A percentile compares a stretch with the other conserved stretches of the same genome.
These are phyloP conservation scores for Fusarium decemcellulare DNA, from an alignment of 2,329 filamentous ascomycete species.

Conservation along the genomic window DNA sequence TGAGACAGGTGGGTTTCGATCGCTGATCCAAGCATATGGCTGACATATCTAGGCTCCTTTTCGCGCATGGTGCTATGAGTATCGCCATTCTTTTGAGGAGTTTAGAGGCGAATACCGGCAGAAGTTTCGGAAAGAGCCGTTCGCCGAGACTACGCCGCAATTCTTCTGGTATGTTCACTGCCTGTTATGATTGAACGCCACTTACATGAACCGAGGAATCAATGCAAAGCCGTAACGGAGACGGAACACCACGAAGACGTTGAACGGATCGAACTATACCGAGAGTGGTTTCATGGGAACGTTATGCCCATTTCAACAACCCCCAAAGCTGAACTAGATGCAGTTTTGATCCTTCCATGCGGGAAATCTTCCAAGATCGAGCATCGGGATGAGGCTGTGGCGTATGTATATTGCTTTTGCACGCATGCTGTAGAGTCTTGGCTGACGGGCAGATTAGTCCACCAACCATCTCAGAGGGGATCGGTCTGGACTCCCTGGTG, in stretches of 20 bases:
- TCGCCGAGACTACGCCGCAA: slow-evolving; percentile 47
- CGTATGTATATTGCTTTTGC: slow-evolving; percentile 41
- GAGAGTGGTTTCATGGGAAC: slow-evolving; percentile 50
- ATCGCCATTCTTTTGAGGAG: slow-evolving; percentile 47
- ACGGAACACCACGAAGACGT: slow-evolving; percentile 22
- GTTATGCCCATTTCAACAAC: slow-evolving; percentile 40
- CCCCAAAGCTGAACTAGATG: slow-evolving; percentile 32
- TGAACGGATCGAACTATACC: slow-evolving; percentile 47
- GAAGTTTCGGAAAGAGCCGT: slow-evolving; percentile 44
- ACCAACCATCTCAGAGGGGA: slow-evolving; percentile 43
- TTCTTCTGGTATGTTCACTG: slow-evolving; percentile 48
- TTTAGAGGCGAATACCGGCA: slow-evolving; percentile 47
- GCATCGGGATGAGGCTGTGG: slow-evolving; percentile 47
- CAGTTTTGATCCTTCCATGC: slow-evolving; percentile 50
- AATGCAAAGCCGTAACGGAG: slow-evolving; percentile 33
- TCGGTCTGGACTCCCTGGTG: slow-evolving; percentile 47
- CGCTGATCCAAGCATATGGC: not conserved
- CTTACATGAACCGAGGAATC: slow-evolving; percentile 32
- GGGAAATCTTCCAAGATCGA: slow-evolving; percentile 27
- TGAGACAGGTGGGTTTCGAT: slow-evolving; percentile 45
- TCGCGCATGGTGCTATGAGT: slow-evolving; percentile 51
- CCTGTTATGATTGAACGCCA: too few species aligned
- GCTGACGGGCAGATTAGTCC: slow-evolving; percentile 43
- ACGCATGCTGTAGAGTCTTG: slow-evolving; percentile 6
- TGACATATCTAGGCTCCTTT: slow-evolving; percentile 49